Evolutionary conservation across 2,329 filamentous ascomycete genomes (phyloP), one percentile per base, ranked within the genome.

Genomic region (Byssochlamys sp.): DNA sequence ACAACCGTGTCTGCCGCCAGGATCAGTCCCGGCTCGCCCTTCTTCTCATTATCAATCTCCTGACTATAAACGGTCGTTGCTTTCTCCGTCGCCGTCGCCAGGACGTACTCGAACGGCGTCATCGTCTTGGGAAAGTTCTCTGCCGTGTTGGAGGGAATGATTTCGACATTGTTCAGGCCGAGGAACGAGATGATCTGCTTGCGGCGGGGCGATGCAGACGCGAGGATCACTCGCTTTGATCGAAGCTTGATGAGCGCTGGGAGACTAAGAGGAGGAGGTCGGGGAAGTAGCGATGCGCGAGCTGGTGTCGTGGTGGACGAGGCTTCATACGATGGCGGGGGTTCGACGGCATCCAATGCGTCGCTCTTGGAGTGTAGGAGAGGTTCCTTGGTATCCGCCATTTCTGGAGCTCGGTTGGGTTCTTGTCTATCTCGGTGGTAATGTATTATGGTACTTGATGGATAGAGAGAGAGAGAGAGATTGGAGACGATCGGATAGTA

Each of bases 1-100:
- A 99, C 89, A 57, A 99, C 80, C 0, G 94, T 97, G 71, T 97
- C 92, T 35, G 92, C 92, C 0, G 91, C 86, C 59, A 97, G 86
- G 58, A 97, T 90, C 14, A 97, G 80, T 5, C 85, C 87, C 0
- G 91, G 91, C 64, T 96, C 94, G 57, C 80, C 83, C 58, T 78
- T 71, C 33, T 66, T 73, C 57, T 75, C 71, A 59, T 83, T 82
- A 66, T 84, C 71, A 63, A 86, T 78, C 65, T 84, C 81, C 48
- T 76, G 69, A 29, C 72, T 70, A 73, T 88, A 88, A 9, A 97
- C 89, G 52, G 88, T 82, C 50, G 90, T 81, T 54, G 87, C 89
- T 75, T 99, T 99, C 65, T 87, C 83, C 25, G 84, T 84, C 2
- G 92, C 92, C 1, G 94, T 99, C 58, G 86, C 84, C 12, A 91